phyloP scores from a whole-genome alignment of 345 rosid species.

The Isatis tinctoria region DNA sequence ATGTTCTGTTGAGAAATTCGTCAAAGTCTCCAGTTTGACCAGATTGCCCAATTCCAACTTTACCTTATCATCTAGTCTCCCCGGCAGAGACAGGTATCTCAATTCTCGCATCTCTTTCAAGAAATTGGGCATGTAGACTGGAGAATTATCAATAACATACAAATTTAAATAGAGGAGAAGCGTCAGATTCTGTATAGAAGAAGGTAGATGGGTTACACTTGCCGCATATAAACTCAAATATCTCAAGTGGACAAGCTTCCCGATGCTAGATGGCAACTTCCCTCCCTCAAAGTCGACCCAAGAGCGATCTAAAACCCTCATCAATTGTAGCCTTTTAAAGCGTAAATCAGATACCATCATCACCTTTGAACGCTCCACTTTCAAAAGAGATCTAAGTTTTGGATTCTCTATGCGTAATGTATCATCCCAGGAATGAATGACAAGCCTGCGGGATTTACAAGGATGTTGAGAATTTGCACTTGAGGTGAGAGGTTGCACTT shows the following conservation, averaged over 20 bases:
- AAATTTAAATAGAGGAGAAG: not conserved
- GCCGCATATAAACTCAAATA: not conserved
- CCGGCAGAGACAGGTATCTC: not conserved
- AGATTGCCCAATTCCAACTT: conserved; percentile 12
- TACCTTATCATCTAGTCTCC: not conserved
- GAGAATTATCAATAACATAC: too few species aligned
- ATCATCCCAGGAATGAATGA: not conserved
- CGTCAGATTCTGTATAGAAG: not conserved
- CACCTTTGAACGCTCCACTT: too few species aligned
- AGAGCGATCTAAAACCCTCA: conserved; percentile 33
- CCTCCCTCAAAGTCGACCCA: not conserved
- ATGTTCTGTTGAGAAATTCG: not conserved
- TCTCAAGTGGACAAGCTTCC: conserved; percentile 37
- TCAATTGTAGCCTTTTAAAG: not conserved
- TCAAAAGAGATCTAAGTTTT: not conserved
- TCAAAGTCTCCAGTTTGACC: not conserved
- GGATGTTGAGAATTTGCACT: too few species aligned
- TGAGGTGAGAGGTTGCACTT: too few species aligned
- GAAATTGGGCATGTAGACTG: not conserved
- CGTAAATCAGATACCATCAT: not conserved
- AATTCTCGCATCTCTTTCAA: not conserved
- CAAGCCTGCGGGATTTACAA: not conserved
- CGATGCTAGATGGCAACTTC: conserved; percentile 18
- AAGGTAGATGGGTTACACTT: conserved; percentile 6
- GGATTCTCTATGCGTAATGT: not conserved